Conservation (phyloP, 345 rosid genomes). For the Toxicodendron radicans region DNA sequence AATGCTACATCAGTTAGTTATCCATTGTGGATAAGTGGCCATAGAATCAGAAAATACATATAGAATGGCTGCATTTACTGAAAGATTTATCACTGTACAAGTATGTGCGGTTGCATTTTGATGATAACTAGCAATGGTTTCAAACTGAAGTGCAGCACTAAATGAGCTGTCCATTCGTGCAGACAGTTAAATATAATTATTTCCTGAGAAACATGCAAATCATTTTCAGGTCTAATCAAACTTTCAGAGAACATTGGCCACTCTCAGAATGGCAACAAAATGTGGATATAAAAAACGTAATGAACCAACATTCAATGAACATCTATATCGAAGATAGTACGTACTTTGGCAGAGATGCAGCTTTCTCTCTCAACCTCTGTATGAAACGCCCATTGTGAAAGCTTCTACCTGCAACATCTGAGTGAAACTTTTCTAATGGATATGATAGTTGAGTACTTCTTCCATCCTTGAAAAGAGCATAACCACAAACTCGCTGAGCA, state of each 20-base stretch:
- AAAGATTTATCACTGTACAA: not conserved
- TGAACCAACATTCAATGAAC: not conserved
- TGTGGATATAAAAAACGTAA: not conserved
- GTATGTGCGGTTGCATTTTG: not conserved
- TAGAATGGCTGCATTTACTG: not conserved
- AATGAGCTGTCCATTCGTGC: not conserved
- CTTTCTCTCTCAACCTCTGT: slow-evolving; percentile 55
- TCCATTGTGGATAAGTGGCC: not conserved
- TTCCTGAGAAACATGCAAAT: not conserved
- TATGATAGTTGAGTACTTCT: slow-evolving; percentile 35
- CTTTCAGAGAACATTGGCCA: not conserved
- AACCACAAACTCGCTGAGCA: slow-evolving; percentile 51
- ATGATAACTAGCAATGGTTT: not conserved
- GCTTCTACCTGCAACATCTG: slow-evolving; percentile 54
- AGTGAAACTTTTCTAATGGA: slow-evolving; percentile 44
- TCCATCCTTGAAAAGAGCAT: slow-evolving; percentile 54
- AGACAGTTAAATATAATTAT: not conserved
- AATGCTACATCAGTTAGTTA: not conserved
- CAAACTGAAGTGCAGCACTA: not conserved
- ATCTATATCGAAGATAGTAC: not conserved
- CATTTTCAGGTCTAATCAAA: not conserved
- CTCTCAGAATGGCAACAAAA: not conserved
- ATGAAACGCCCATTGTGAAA: slow-evolving; percentile 65
- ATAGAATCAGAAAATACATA: not conserved
- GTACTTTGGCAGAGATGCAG: slow-evolving; percentile 49